Percentiles rank a stretch among this genome's conserved stretches.
phyloP scores from a whole-genome alignment of 2,329 filamentous ascomycete genomes.

The Pseudocercospora cruenta region DNA sequence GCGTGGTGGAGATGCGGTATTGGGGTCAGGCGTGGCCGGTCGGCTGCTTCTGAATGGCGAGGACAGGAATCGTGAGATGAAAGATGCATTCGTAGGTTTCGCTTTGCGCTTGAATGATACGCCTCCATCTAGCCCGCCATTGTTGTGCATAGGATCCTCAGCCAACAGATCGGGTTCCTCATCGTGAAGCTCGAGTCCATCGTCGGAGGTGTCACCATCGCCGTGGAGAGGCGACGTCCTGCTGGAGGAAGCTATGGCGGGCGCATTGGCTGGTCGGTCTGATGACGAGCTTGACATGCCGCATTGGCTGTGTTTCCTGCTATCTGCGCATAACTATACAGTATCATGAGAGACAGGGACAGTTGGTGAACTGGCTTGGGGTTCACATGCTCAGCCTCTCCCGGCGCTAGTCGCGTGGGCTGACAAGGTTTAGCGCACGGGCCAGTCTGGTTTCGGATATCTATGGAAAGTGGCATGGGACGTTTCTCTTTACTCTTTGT shows the following conservation, averaged over 20 bases:
- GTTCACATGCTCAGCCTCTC: not conserved
- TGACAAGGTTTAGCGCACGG: not conserved
- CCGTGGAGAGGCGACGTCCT: conserved; percentile 43
- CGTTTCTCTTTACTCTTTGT: not conserved
- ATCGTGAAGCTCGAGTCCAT: conserved; percentile 49
- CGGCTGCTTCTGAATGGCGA: conserved; percentile 42
- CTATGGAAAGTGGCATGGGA: not conserved
- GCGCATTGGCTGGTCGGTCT: conserved; percentile 35
- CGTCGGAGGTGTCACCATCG: conserved; percentile 36
- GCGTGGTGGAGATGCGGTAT: conserved; percentile 34
- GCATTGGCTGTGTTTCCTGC: conserved; percentile 25
- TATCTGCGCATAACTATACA: not conserved
- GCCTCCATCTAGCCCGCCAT: conserved; percentile 48
- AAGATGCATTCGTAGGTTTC: conserved; percentile 47
- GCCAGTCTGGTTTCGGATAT: not conserved
- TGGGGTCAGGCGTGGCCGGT: conserved; percentile 37
- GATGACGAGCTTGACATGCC: conserved; percentile 43
- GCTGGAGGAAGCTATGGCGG: conserved; percentile 52
- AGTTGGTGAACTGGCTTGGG: not conserved
- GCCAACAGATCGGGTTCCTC: conserved; percentile 45
- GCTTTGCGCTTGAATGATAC: conserved; percentile 75
- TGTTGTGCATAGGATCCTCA: conserved; percentile 37
- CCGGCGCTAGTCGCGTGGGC: not conserved
- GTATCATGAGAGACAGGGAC: not conserved
- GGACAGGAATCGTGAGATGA: conserved; percentile 51